Base-by-base conservation (phyloP, 2,329 filamentous ascomycete species). In the Pyrenochaeta sp. region DNA sequence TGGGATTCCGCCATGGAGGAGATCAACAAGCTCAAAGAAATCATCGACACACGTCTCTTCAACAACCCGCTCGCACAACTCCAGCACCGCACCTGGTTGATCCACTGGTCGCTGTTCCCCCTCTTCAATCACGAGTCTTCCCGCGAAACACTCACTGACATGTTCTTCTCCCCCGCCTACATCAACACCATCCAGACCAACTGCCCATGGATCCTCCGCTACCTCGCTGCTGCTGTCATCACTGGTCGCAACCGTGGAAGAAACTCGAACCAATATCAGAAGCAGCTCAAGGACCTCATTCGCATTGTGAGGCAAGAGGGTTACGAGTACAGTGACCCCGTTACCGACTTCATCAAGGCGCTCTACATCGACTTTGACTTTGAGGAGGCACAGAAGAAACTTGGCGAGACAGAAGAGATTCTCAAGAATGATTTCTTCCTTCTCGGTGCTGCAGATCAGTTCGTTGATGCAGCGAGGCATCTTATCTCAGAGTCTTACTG, bases 111-210 rank as follows among this genome's bases (percentile, higher is more conserved):
- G 40, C 88, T 99, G 58, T 99, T 98, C 87, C 94, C 95, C 58
- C 93, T 97, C 81, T 99, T 98, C 87, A 98, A 99, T 87, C 89
- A 91, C 81, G 94, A 98, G 72, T 85, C 87, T 63, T 91, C 92
- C 54, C 92, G 94, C 72, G 95, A 99, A 75, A 86, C 87, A 67
- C 86, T 99, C 69, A 91, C 95, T 73, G 95, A 99, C 69, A 88
- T 98, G 76, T 95, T 97, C 85, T 98, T 99, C 86, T 96, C 90
- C 61, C 90, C 93, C 62, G 86, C 92, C 69, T 99, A 92, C 85
- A 99, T 99, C 87, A 99, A 98, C 87, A 98, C 94, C 69, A 97
- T 99, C 77, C 95, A 99, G 85, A 97, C 95, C 54, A 90, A 88
- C 70, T 97, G 92, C 83, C 94, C 95, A 6, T 99, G 95, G 95